phyloP scores from a whole-genome alignment of 2,329 filamentous ascomycete species.

The Claviceps sp. region DNA sequence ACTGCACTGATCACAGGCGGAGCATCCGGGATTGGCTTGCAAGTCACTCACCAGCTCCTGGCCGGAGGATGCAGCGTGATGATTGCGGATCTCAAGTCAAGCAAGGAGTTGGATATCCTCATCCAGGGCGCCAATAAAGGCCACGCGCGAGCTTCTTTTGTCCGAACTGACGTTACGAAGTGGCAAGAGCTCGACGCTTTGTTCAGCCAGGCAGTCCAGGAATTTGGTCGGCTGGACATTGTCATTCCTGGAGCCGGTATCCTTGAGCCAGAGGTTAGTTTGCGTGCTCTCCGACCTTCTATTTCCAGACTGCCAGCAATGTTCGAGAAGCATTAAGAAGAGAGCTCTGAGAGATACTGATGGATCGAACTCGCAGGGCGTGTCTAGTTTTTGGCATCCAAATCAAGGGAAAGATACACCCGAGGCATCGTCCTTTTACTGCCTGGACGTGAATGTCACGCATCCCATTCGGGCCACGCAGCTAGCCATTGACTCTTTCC shows the following conservation, averaged over 20 bases:
- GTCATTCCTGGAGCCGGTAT: conserved; percentile 3
- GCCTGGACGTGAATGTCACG: conserved; percentile 17
- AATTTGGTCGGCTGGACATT: conserved; percentile 4
- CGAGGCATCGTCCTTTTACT: conserved; percentile 3
- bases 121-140: neutral
- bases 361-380: neutral
- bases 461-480: conserved; percentile 19
- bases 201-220: conserved; percentile 14
- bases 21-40: conserved; percentile 19
- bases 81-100: conserved; percentile 22
- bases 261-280: conserved; percentile 1
- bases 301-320: neutral
- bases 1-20: conserved; percentile 5
- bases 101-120: conserved; percentile 15
- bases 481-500: conserved; percentile 17
- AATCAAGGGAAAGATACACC: conserved; percentile 2
- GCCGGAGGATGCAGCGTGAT: conserved; percentile 22
- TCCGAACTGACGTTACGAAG: conserved; percentile 22
- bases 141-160: conserved; percentile 17
- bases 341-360: too few species aligned
- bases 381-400: conserved; percentile 2
- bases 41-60: conserved; percentile 21
- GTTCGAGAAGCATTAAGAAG: too few species aligned
- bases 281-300: neutral
- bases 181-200: conserved; percentile 18